Conservation (phyloP, 2,329 filamentous ascomycete species). For the Sporothrix mexicana region DNA sequence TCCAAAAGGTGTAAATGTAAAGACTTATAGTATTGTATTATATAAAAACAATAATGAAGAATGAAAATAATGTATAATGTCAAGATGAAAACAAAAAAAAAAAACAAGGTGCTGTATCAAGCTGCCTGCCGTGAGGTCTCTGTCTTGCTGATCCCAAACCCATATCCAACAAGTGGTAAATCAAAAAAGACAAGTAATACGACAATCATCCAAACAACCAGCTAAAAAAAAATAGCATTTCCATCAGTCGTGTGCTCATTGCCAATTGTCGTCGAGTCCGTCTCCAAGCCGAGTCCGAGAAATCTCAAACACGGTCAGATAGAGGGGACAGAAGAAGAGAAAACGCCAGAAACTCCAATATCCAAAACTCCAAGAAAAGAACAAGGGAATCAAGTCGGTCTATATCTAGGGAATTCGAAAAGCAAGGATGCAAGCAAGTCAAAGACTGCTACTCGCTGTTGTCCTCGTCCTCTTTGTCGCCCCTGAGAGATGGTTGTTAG, state of each 20-base stretch:
- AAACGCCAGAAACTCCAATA: conserved; percentile 18
- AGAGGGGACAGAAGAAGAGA: background rate
- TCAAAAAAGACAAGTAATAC: background rate
- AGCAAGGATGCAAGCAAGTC: background rate
- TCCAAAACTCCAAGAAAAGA: conserved; percentile 1
- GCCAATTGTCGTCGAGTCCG: background rate
- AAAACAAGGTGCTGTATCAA: background rate
- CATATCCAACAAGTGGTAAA: conserved; percentile 1
- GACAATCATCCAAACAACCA: background rate
- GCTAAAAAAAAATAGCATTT: background rate
- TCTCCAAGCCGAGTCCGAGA: background rate
- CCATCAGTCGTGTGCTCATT: conserved; percentile 14
- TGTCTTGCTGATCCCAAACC: conserved; percentile 17
- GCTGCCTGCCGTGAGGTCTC: conserved; percentile 25
- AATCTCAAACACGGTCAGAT: background rate
- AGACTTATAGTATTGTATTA: background rate
- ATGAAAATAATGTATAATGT: too few species aligned
- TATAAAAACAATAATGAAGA: background rate
- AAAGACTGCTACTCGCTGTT: conserved; percentile 43
- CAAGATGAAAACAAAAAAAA: background rate
- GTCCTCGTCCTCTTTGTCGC: conserved; percentile 46
- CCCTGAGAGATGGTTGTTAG: conserved; percentile 33
- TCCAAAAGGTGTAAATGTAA: conserved; percentile 10
- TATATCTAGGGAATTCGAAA: conserved; percentile 11
- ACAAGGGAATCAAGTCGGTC: background rate